A percentile compares a stretch with the other conserved stretches of the same genome.
These are phyloP conservation scores for Ballota nigra DNA, from an alignment of 257 asterid species.

Conservation along the genomic window DNA sequence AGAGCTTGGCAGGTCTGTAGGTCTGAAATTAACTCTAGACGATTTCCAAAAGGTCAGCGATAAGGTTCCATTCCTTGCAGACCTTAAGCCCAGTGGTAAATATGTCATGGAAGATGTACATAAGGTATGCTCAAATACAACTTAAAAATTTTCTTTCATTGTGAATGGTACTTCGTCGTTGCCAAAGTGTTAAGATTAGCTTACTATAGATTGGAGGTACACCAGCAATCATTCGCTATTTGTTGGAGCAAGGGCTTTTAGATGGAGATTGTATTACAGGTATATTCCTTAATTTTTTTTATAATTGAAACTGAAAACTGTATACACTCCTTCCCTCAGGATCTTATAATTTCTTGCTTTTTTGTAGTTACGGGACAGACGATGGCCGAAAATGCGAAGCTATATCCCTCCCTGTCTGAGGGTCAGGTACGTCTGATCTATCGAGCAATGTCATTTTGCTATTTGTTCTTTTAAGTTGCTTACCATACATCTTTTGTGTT, in stretches of 20 bases:
- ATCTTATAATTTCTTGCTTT: slow-evolving; percentile 3
- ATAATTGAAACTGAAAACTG: background rate
- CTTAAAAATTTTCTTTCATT: background rate
- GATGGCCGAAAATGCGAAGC: slow-evolving; percentile 87
- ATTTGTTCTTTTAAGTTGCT: slow-evolving; percentile 5
- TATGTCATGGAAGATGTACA: slow-evolving; percentile 98
- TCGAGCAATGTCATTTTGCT: slow-evolving; percentile 4
- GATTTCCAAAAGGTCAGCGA: slow-evolving; percentile 98
- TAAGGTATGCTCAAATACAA: slow-evolving; percentile 52
- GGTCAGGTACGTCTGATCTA: slow-evolving; percentile 60
- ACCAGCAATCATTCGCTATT: slow-evolving; percentile 73
- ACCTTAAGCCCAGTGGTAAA: slow-evolving; percentile 98
- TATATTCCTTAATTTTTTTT: slow-evolving; percentile 21
- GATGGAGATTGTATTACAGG: slow-evolving; percentile 95
- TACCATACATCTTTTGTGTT: slow-evolving; percentile 24
- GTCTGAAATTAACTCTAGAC: slow-evolving; percentile 74
- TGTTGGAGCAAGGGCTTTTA: slow-evolving; percentile 71
- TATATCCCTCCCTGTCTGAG: slow-evolving; percentile 72
- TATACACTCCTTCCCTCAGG: background rate
- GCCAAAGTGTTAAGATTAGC: background rate
- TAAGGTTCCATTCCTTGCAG: slow-evolving; percentile 90
- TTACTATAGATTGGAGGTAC: slow-evolving; percentile 88
- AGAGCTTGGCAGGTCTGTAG: slow-evolving; percentile 80
- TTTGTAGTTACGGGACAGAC: slow-evolving; percentile 85
- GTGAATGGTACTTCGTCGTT: slow-evolving; percentile 7